Base-by-base conservation (phyloP, 306 rosid genomes). In the Mimosa bimucronata region DNA sequence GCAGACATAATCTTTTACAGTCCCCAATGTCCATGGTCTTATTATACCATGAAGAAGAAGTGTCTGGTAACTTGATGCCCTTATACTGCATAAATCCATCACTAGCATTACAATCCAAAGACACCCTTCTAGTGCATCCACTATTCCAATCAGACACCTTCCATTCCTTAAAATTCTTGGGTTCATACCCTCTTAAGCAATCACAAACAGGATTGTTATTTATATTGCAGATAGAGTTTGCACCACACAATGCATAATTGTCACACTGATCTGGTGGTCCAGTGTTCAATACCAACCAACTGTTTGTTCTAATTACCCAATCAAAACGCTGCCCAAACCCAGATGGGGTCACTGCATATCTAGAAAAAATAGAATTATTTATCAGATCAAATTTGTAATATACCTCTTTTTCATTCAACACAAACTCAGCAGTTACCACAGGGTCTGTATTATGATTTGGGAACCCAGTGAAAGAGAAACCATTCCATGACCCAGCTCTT, bases 401-500 rank as follows among this genome's bases (percentile, higher is more conserved):
- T 53, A 72, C 46, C 2, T 86, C 86, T n/a, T 66, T 10, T 1
- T 66, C 67, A 66, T 25, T 72, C 53, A 82, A 10, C 66, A 37
- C 50, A 18, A 60, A 68, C 30, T 26, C 9, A 53, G 2, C 0
- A 70, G 68, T 30, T 46, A 64, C 1, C 18, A 55, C 2, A 5
- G 30, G 62, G 57, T 26, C 29, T 14, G 0, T 2, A 44, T 1
- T 44, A 44, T 44, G 50, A 44, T 44, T 44, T 44, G 50, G 16
- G 9, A 11, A 44, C 50, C 15, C 50, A 3, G 74, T 73, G 41
- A 85, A 57, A 66, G 50, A 5, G 26, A 44, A 41, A 9, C 88
- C 88, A 52, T 79, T 85, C 79, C 83, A 73, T 23, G 73, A n/a
- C 0, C 62, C 79, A 9, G 7, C 55, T 80, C 83, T 80, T 4